Base-by-base conservation (phyloP, 2,329 filamentous ascomycete species). In the Torrubiellomyces zombiae region DNA sequence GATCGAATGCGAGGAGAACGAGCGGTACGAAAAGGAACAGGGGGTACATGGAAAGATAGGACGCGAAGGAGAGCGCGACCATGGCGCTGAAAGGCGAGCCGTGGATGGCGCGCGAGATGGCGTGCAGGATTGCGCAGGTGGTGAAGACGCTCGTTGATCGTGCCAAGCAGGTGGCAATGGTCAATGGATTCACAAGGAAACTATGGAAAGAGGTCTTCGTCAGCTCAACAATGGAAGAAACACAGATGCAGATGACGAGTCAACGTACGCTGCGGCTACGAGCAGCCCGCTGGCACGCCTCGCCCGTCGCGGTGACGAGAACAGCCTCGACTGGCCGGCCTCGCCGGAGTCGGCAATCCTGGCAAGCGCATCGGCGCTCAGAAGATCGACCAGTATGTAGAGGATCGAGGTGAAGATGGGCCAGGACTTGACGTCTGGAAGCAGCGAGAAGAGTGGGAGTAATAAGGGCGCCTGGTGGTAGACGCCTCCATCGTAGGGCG, bases 101-200 rank as follows among this genome's bases (percentile, higher is more conserved):
- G 15, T 64, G 56, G 23, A 85, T 72, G 21, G 86, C 86, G 47
- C 78, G 81, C 10, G 79, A 67, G 27, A 93, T 67, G 32, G 86
- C 79, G 35, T 80, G 71, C 16, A 95, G 68, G 37, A 93, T 79
- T 38, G 83, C 83, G 44, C 79, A 78, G 28, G 80, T 89, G 1
- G 83, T 85, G 46, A 98, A 86, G 29, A 86, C 73, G 33, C 72
- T 80, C 0, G 86, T 94, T 1, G 89, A 80, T 20, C 86, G 77
- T 14, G 79, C 86, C 30, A 98, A 65, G 47, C 86, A 95, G 11
- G 83, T 85, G 21, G 83, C 72, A 32, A 98, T 70, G 2, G 85
- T 92, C 45, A 93, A 92, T 0, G 89, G 89, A 47, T 91, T 95
- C 55, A 95, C 86, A 3, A 98, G 67, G 45, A 81, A 95, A 36